Percentiles rank a stretch among this genome's conserved stretches.
Evolutionary conservation across 768 basidiomycete species (phyloP).

Genomic region (Ramaria rubella): DNA sequence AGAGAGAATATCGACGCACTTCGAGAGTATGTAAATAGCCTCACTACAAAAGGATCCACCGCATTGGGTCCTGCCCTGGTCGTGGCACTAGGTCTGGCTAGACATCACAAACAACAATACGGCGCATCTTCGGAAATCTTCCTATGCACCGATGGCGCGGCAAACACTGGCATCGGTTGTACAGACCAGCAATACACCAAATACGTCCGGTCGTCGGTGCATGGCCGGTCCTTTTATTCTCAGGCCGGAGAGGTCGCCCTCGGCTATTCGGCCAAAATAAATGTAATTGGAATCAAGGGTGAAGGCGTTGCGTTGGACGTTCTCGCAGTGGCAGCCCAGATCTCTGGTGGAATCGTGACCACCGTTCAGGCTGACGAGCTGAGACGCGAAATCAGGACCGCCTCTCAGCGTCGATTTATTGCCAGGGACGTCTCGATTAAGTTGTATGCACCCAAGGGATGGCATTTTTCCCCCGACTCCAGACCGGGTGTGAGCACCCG

Average conservation of each 20-base stretch:
- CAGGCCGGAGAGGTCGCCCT: neutral
- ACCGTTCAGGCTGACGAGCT: neutral
- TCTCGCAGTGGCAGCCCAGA: neutral
- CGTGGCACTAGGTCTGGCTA: constrained; percentile 3
- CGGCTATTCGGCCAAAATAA: neutral
- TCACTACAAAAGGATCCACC: neutral
- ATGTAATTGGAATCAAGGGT: constrained; percentile 4
- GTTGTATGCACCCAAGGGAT: constrained; percentile 18
- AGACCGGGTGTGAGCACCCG: neutral
- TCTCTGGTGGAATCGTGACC: constrained; percentile 1
- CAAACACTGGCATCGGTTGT: neutral
- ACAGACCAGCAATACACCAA: neutral
- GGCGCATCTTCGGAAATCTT: too few relatives aligned
- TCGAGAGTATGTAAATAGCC: neutral
- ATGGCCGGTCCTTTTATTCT: neutral
- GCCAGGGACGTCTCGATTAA: neutral
- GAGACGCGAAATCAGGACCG: constrained; percentile 3
- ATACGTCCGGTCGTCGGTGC: neutral
- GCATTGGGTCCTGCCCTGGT: neutral
- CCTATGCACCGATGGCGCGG: too few relatives aligned
- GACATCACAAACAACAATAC: too few relatives aligned
- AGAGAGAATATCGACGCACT: neutral
- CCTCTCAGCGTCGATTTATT: constrained; percentile 1
- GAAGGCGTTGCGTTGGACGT: constrained; percentile 5
- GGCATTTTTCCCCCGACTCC: neutral